Evolutionary conservation across 2,329 filamentous ascomycete species (phyloP).

Genomic region (Gremmenia infestans): DNA sequence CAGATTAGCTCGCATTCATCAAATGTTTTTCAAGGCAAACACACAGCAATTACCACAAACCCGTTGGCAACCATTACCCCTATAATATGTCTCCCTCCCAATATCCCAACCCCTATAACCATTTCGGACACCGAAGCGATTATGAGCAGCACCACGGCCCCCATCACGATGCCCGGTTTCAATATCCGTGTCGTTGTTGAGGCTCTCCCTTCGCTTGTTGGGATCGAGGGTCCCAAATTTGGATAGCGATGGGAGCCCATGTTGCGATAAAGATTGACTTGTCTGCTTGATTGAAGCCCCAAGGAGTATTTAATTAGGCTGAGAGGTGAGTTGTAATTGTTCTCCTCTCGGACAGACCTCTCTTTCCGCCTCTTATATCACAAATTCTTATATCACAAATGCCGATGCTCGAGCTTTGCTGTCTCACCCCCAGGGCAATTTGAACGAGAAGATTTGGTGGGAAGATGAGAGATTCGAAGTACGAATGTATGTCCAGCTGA

Average conservation of each 20-base stretch:
- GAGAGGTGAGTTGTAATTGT: conserved; percentile 1
- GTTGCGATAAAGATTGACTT: background rate
- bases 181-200: conserved; percentile 15
- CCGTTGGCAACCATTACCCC: conserved; percentile 12
- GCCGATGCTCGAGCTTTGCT: conserved; percentile 1
- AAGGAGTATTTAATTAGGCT: background rate
- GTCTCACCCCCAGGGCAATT: background rate
- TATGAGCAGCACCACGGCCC: conserved; percentile 12
- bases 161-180: conserved; percentile 15
- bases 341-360: conserved; percentile 8
- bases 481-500: too few species aligned
- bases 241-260: conserved; percentile 2
- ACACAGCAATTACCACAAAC: conserved; percentile 20
- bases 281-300: background rate
- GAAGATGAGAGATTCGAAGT: background rate
- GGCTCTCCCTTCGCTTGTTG: conserved; percentile 2
- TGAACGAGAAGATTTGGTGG: background rate
- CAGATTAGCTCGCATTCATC: background rate
- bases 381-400: conserved; percentile 16
- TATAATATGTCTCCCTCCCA: conserved; percentile 9
- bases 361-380: conserved; percentile 14
- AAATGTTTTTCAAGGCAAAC: background rate
- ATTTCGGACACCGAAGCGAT: conserved; percentile 10
- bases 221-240: conserved; percentile 11
- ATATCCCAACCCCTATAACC: conserved; percentile 6